These are phyloP conservation scores for Trichopus zeylanicus DNA, from an alignment of 116 monocot species.

Conservation along the genomic window DNA sequence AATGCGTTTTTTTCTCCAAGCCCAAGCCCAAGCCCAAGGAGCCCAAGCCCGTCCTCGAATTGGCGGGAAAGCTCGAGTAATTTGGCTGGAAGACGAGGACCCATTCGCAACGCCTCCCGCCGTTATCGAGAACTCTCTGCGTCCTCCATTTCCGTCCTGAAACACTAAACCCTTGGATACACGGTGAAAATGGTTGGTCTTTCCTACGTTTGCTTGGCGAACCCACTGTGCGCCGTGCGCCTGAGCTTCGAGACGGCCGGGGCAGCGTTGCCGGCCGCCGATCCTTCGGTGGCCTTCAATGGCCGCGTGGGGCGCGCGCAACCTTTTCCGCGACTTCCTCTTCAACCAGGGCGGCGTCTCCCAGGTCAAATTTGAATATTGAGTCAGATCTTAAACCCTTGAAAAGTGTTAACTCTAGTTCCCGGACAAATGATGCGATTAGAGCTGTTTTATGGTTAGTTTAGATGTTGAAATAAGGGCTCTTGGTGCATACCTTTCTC, in stretches of 20 bases:
- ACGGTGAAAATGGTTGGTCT: slow-evolving; percentile 56
- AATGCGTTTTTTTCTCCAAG: too few species aligned
- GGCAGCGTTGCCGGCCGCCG: slow-evolving; percentile 20
- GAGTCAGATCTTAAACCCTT: neutral
- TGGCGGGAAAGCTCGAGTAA: neutral
- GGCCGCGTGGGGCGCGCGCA: slow-evolving; percentile 83
- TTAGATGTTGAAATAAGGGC: neutral
- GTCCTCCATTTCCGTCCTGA: too few species aligned
- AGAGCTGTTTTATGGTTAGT: neutral
- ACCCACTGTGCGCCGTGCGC: slow-evolving; percentile 83
- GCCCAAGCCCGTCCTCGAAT: neutral
- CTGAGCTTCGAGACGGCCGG: slow-evolving; percentile 73
- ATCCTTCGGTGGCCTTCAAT: slow-evolving; percentile 41
- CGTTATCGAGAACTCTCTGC: neutral
- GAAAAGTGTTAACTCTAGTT: neutral
- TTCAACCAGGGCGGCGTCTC: slow-evolving; percentile 57
- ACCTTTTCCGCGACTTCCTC: slow-evolving; percentile 71
- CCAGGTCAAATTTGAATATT: slow-evolving; percentile 24
- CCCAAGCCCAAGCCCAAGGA: too few species aligned
- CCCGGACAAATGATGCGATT: neutral
- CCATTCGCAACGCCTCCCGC: neutral
- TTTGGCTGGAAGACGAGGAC: neutral
- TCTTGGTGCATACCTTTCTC: too few species aligned
- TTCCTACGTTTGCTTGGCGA: slow-evolving; percentile 58
- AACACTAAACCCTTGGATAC: too few species aligned